These are phyloP conservation scores for Acer yangbiense DNA, from an alignment of 345 rosid genomes.

Conservation along the genomic window DNA sequence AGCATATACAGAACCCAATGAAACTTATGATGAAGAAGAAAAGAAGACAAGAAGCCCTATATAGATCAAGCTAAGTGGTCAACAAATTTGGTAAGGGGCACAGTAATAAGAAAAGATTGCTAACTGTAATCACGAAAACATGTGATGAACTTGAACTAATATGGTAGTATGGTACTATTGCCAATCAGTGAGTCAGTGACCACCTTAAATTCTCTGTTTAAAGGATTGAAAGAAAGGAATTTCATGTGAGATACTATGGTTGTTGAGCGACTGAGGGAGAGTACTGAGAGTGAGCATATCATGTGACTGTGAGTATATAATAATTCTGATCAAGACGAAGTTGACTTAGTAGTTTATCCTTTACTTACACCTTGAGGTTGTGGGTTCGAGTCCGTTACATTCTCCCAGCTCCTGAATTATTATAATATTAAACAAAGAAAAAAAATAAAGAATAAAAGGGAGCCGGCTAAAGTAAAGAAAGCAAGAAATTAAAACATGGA, in stretches of 20 bases:
- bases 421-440: too few relatives aligned
- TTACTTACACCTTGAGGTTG: too few relatives aligned
- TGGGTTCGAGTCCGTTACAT: too few relatives aligned
- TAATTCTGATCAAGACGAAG: too few relatives aligned
- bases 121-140: slow-evolving; percentile 13
- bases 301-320: slow-evolving; percentile 1
- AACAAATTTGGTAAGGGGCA: slow-evolving; percentile 4
- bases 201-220: slow-evolving; percentile 1
- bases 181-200: neutral
- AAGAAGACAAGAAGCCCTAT: slow-evolving; percentile 10
- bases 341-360: too few relatives aligned
- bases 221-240: slow-evolving; percentile 9
- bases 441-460: too few relatives aligned
- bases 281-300: neutral
- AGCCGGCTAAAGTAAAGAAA: neutral
- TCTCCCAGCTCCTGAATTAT: too few relatives aligned
- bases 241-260: slow-evolving; percentile 25
- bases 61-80: slow-evolving; percentile 13
- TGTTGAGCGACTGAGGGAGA: neutral
- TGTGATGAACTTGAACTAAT: slow-evolving; percentile 11
- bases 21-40: neutral
- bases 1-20: slow-evolving; percentile 1
- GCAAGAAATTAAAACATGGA: slow-evolving; percentile 14
- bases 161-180: neutral
- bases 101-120: neutral